Base-by-base conservation (phyloP, 441 rosid genomes). In the Raphanus hybrid region DNA sequence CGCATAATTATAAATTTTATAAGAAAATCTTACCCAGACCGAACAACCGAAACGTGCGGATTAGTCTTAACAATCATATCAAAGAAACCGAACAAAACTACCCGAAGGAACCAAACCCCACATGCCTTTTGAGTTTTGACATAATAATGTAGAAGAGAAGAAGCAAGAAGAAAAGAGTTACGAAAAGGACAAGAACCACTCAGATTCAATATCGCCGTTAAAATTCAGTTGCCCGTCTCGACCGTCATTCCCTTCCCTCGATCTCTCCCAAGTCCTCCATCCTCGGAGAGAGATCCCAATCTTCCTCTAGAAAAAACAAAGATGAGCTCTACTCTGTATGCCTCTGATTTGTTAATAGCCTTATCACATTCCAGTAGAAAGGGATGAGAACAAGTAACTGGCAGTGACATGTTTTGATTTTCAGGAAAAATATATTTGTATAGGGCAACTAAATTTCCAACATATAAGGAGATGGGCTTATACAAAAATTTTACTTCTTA, bases 291-390 rank as follows among this genome's bases (percentile, higher is more conserved):
- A 57, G 29, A 16, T 16, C 18, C 18, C 18, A 16, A 16, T 16
- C 18, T 16, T 16, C 18, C 18, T 16, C 18, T 16, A 16, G 18
- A 16, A 16, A 16, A 16, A 16, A 16, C 18, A 16, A 16, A 16
- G 18, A 16, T 87, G 91, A 84, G 83, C 67, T 86, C 88, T 26
- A 71, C 84, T 76, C 54, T 76, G 15, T 64, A 70, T 54, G 50
- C 43, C 4, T 82, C 84, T 59, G 87, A 37, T 81, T 84, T 82
- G 82, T 86, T 90, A n/a, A n/a, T n/a, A n/a, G n/a, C 75, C 82
- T 78, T 74, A 43, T 78, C 78, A 69, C 26, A 74, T 63, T 74
- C 75, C 61, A 32, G 43, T 39, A n/a, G 34, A 23, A 37, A 27
- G 74, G 69, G 82, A 68, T 74, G 70, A 74, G 71, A 73, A 73